Base-by-base conservation (phyloP, 257 asterid species). In the Nicotiana paniculata region DNA sequence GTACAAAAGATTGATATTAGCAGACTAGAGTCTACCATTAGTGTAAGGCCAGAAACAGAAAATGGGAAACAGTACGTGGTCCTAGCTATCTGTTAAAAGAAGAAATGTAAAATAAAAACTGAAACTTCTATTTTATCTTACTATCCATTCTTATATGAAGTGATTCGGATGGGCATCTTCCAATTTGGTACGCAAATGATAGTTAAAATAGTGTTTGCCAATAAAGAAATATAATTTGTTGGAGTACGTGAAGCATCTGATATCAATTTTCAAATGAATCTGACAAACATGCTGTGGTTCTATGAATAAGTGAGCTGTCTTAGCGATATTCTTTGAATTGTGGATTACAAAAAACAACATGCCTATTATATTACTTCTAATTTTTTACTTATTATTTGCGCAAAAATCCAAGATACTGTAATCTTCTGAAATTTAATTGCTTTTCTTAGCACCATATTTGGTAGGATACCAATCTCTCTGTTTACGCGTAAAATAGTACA, bases 211-310 rank as follows among this genome's bases (percentile, higher is more conserved):
- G 51, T 17, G 13, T 59, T 82, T 80, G 69, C 64, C 62, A 81
- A 64, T 24, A 57, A 64, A 68, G 18, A 39, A 61, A 82, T 81
- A 80, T 62, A 15, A 75, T 83, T 79, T 88, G 21, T 9, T 61
- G 92, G 91, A 86, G 86, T 35, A 21, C 24, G 90, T 85, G 88
- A 84, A 85, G 80, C 37, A 72, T 46, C 61, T 28, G 1, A 28
- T 0, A 46, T 46, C 80, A 37, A 24, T 82, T 85, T 85, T 88
- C 54, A 83, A 85, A 89, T 86, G 84, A 85, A 85, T 32, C 89
- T 90, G 93, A 92, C 96, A 91, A 91, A 91, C 95, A 90, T 92
- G 85, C 96, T 86, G 77, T 85, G 83, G 32, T 69, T 66, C 39
- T 89, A 84, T 85, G 83, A 84, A 86, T 82, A 86, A 86, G 59